Evolutionary conservation across 179 eudicot species (phyloP), one percentile per base, ranked within the genome.

Genomic region (Nepenthes alata): DNA sequence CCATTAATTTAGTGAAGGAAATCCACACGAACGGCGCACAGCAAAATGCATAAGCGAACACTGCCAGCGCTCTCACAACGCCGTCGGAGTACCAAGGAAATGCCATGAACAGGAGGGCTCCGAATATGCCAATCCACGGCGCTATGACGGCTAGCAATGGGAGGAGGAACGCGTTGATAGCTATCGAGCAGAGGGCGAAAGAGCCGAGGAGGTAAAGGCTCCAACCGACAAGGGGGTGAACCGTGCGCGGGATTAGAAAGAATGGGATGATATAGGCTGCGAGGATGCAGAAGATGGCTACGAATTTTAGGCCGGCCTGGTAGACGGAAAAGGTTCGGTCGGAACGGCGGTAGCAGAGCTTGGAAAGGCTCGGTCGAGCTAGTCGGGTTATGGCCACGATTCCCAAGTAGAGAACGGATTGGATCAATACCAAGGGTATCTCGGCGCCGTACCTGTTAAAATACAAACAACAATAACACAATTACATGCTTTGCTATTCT

Each of bases 141-240:
- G 68, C 60, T 16, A 90, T 34, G 8, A 87, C 90, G 0, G 93
- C 84, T 6, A 80, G 55, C 6, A 70, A 44, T 10, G 98, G 95
- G 15, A 93, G 75, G 2, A 76, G 66, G 71, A 93, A 87, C 9
- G 82, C 80, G 16, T 81, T 85, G 7, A 79, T 70, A 5, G 78
- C 79, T 36, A 93, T 74, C 2, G 74, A 77, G 54, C 79, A 81
- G 10, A 93, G 77, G 0, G 95, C 68, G 1, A 82, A 72, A 2
- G 82, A 68, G 9, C 98, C 98, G 0, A 89, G 68, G 55, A 93
- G 62, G 76, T 93, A 93, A 36, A 89, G 79, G 16, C 72, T 68
- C 98, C 98, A 93, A 7, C 98, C 97, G 0, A 89, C 57, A 0
- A 93, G 37, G 3, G 98, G 98, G 53, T 93, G 96, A 39, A 80